Conservation (phyloP, 2,329 filamentous ascomycete species). For the Thelonectria olida region DNA sequence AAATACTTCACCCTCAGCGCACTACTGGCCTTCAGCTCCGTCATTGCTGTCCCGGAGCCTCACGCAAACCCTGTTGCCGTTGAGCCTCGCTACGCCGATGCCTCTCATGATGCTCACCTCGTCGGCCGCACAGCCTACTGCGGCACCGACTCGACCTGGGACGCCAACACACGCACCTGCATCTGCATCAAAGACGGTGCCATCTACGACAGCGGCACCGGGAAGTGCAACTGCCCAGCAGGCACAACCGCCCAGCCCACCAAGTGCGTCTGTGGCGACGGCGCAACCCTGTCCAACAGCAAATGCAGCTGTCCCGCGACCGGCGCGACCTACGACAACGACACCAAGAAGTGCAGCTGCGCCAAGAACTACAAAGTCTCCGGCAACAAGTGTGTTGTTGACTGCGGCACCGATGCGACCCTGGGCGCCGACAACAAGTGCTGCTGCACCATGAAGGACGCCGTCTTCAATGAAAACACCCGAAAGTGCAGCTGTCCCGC, state of each 20-base stretch:
- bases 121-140: no score
- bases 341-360: neutral
- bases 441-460: neutral
- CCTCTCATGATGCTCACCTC: no score
- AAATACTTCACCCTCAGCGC: no score
- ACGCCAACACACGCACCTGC: neutral
- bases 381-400: neutral
- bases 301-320: neutral
- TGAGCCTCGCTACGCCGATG: no score
- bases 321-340: neutral
- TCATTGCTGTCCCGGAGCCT: no score
- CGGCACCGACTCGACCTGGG: neutral
- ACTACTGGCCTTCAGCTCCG: no score
- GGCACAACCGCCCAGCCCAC: neutral
- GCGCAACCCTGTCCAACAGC: neutral
- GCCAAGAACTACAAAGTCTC: neutral
- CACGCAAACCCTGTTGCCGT: no score
- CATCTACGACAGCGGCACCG: neutral
- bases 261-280: neutral
- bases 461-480: neutral
- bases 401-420: neutral
- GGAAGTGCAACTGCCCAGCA: neutral
- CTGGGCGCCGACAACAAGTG: neutral
- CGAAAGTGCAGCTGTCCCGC: neutral
- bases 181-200: neutral